Conservation (phyloP, 2,329 filamentous ascomycete species). For the Huntiella decipiens region DNA sequence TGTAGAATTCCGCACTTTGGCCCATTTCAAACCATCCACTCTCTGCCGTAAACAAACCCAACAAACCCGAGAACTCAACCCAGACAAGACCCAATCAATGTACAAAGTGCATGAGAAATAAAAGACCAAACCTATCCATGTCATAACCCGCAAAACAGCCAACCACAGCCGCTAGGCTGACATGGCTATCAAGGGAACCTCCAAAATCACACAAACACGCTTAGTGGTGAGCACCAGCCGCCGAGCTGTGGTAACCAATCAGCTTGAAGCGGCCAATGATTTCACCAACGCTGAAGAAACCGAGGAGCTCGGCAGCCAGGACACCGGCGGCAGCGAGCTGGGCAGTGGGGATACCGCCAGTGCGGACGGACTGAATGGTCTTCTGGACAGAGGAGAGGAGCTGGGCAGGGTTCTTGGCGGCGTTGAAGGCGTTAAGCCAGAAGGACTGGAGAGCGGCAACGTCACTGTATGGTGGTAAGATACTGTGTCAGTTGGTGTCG, state of each 20-base stretch:
- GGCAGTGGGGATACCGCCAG: constrained; percentile 51
- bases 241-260: constrained; percentile 70
- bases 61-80: background rate
- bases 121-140: too few relatives aligned
- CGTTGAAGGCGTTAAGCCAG: constrained; percentile 57
- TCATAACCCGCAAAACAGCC: too few relatives aligned
- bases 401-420: constrained; percentile 46
- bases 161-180: background rate
- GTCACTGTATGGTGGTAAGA: background rate
- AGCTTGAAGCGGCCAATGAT: constrained; percentile 93
- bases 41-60: background rate
- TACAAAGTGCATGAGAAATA: too few relatives aligned
- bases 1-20: background rate
- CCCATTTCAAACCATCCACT: background rate
- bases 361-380: constrained; percentile 35
- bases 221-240: constrained; percentile 40
- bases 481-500: background rate
- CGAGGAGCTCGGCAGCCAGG: constrained; percentile 66
- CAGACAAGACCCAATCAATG: too few relatives aligned
- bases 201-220: constrained; percentile 3
- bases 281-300: constrained; percentile 96
- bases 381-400: constrained; percentile 36
- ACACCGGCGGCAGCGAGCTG: constrained; percentile 60
- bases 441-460: constrained; percentile 64
- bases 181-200: background rate